Percentiles rank a stretch among this genome's conserved stretches.
Evolutionary conservation across 2,329 filamentous ascomycete species (phyloP).

Genomic region (Ophiostoma sp.): DNA sequence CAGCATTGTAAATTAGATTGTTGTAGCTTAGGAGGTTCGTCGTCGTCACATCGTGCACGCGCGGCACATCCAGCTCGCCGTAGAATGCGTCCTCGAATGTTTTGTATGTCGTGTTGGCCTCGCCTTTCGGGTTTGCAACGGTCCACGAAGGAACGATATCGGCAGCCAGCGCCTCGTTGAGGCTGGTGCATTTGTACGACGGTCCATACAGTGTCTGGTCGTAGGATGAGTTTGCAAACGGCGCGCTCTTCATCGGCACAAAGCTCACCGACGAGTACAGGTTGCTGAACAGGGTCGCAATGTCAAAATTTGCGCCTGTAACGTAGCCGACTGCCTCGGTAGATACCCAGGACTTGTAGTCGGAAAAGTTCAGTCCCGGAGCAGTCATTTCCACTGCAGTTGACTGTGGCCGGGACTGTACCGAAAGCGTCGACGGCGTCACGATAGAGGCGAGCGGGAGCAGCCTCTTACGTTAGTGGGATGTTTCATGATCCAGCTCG

Average conservation of each 20-base stretch:
- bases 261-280: slow-evolving; percentile 11
- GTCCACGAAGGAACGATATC: too few relatives aligned
- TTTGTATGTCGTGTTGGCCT: too few relatives aligned
- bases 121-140: too few relatives aligned
- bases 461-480: neutral
- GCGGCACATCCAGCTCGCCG: too few relatives aligned
- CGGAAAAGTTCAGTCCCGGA: slow-evolving; percentile 13
- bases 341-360: slow-evolving; percentile 8
- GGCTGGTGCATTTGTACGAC: slow-evolving; percentile 17
- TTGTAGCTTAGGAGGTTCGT: too few relatives aligned
- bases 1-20: too few relatives aligned
- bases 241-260: slow-evolving; percentile 12
- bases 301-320: neutral
- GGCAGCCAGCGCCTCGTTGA: neutral
- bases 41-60: too few relatives aligned
- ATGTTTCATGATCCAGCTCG: too few relatives aligned
- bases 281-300: too few relatives aligned
- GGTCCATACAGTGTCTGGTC: neutral
- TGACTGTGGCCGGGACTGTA: too few relatives aligned
- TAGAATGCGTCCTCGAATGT: too few relatives aligned
- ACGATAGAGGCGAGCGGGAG: slow-evolving; percentile 21
- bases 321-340: slow-evolving; percentile 12
- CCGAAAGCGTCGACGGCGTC: slow-evolving; percentile 20
- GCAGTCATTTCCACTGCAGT: neutral
- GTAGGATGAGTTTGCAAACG: slow-evolving; percentile 18